A percentile compares a stretch with the other conserved stretches of the same genome.
phyloP scores from a whole-genome alignment of 257 asterid species.

The Verbena officinalis region DNA sequence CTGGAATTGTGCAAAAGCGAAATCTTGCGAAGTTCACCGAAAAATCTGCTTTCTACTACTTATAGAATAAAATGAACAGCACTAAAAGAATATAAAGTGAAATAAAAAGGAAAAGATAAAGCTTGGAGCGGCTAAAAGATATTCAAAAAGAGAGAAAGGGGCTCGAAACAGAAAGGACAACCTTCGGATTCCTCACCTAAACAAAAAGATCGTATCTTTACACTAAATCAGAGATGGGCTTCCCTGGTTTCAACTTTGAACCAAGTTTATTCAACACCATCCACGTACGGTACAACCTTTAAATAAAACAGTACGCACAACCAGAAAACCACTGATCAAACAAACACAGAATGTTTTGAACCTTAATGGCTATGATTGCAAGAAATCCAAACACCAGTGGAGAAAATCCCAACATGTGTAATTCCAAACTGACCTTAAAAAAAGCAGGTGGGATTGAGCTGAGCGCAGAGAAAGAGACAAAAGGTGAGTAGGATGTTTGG shows the following conservation, averaged over 20 bases:
- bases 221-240: constrained; percentile 14
- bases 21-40: not conserved
- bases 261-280: constrained; percentile 12
- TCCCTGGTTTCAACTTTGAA: constrained; percentile 4
- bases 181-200: not conserved
- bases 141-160: not conserved
- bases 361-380: constrained; percentile 20
- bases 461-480: constrained; percentile 18
- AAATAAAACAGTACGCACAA: constrained; percentile 20
- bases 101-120: not conserved
- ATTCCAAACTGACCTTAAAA: constrained; percentile 12
- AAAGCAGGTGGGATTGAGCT: constrained; percentile 27
- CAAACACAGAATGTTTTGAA: constrained; percentile 1
- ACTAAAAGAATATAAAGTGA: too few species aligned
- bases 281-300: constrained; percentile 7
- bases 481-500: constrained; percentile 21
- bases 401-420: constrained; percentile 8
- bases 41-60: not conserved
- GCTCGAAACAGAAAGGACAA: not conserved
- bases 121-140: not conserved
- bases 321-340: constrained; percentile 23
- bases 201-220: not conserved
- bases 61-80: constrained; percentile 11
- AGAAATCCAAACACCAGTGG: constrained; percentile 17
- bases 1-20: not conserved